Percentiles rank a stretch among this genome's conserved stretches.
Conservation (phyloP, 2,329 filamentous ascomycete species). For the Nothophoma quercina region DNA sequence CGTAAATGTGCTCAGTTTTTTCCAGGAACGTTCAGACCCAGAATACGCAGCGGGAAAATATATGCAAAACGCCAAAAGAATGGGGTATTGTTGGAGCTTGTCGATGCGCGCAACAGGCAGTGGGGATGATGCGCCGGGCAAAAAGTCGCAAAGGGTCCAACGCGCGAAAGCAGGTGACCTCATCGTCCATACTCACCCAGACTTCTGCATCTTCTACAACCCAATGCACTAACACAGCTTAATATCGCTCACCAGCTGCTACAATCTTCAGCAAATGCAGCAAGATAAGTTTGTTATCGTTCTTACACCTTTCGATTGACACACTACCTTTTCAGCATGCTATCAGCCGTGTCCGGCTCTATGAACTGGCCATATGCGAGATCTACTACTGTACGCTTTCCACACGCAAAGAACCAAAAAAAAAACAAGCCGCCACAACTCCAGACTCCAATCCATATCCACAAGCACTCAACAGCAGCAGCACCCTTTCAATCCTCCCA, state of each 20-base stretch:
- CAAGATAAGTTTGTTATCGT: too few species aligned
- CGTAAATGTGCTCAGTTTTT: too few species aligned
- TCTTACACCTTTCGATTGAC: too few species aligned
- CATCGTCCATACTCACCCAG: not conserved
- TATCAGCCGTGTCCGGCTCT: too few species aligned
- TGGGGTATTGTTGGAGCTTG: not conserved
- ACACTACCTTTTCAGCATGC: too few species aligned
- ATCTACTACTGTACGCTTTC: too few species aligned
- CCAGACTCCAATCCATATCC: not conserved
- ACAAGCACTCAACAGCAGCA: too few species aligned
- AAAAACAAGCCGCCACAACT: not conserved
- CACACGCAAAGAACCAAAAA: not conserved
- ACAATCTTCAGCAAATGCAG: too few species aligned
- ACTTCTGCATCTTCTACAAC: not conserved
- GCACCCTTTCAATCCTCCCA: conserved; percentile 25
- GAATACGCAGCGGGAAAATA: not conserved
- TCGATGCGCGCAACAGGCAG: not conserved
- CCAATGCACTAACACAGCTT: too few species aligned
- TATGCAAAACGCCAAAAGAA: not conserved
- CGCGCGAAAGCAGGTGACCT: conserved; percentile 16
- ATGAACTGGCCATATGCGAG: too few species aligned
- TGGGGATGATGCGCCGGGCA: not conserved
- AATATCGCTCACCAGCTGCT: too few species aligned
- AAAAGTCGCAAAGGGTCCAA: conserved; percentile 14
- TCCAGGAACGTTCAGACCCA: too few species aligned